Evolutionary conservation across 805 yeast species (phyloP).

Genomic region (Isabelozyma gotoi): DNA sequence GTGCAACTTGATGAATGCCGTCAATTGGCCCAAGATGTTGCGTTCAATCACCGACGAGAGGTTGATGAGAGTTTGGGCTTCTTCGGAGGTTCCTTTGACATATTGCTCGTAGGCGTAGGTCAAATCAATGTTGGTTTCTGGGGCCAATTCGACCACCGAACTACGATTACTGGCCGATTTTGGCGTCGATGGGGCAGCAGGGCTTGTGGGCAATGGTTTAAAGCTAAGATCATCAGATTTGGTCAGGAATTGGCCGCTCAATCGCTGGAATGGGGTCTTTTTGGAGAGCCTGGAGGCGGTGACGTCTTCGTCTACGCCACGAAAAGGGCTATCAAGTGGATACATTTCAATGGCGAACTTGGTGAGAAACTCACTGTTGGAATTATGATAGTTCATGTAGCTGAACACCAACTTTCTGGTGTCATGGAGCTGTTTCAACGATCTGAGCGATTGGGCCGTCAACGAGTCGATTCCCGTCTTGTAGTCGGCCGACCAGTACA

Average conservation of each 20-base stretch:
- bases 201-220: constrained; percentile 1
- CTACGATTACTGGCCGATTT: no score
- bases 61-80: constrained; percentile 19
- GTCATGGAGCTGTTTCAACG: constrained; percentile 41
- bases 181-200: no score
- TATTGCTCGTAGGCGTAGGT: constrained; percentile 10
- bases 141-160: no score
- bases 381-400: constrained; percentile 34
- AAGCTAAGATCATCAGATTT: no score
- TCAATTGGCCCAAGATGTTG: constrained; percentile 30
- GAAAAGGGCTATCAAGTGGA: constrained; percentile 21
- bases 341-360: constrained; percentile 23
- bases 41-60: constrained; percentile 35
- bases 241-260: no score
- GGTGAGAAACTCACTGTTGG: constrained; percentile 33
- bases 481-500: constrained; percentile 44
- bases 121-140: constrained; percentile 1
- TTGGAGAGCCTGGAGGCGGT: not conserved
- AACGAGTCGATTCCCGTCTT: constrained; percentile 33
- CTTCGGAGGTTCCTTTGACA: constrained; percentile 18
- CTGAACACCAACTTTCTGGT: constrained; percentile 34
- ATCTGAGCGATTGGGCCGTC: constrained; percentile 26
- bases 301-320: constrained; percentile 4
- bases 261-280: not conserved
- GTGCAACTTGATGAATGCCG: constrained; percentile 32